Evolutionary conservation across 371 early-diverging fungal species (phyloP).

Genomic region (Parasitella parasitica): DNA sequence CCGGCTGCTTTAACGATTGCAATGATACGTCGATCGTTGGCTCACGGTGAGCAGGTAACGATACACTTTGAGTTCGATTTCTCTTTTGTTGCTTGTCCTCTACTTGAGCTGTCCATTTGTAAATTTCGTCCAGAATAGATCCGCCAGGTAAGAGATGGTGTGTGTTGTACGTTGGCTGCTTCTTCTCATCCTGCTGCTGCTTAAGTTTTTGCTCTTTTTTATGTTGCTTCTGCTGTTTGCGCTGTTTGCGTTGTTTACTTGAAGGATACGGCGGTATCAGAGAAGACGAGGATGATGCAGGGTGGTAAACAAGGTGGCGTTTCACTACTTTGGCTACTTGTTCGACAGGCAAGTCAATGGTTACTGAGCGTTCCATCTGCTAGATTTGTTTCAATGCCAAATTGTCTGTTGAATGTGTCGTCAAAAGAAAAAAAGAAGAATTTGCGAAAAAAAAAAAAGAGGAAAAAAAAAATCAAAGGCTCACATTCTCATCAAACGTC

Average conservation of each 20-base stretch:
- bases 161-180: conserved; percentile 29
- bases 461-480: no score
- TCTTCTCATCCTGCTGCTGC: conserved; percentile 29
- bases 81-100: conserved; percentile 55
- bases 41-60: conserved; percentile 45
- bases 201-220: conserved; percentile 12
- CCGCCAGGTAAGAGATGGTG: conserved; percentile 67
- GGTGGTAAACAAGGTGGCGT: conserved; percentile 66
- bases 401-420: background rate
- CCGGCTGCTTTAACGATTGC: conserved; percentile 67
- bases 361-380: conserved; percentile 44
- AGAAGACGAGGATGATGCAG: conserved; percentile 34
- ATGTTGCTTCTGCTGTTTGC: conserved; percentile 26
- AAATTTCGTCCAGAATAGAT: conserved; percentile 84
- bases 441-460: no score
- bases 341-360: conserved; percentile 64
- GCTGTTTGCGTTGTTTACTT: conserved; percentile 25
- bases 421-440: no score
- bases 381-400: background rate
- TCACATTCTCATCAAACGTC: no score
- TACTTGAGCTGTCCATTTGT: conserved; percentile 89
- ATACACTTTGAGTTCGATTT: conserved; percentile 57
- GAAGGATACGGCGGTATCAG: conserved; percentile 28
- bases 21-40: conserved; percentile 39
- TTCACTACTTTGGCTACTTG: conserved; percentile 73